Percentiles rank a stretch among this genome's conserved stretches.
Evolutionary conservation across 1,139 yeast genomes (phyloP).

Genomic region (Taphrina flavorubra): DNA sequence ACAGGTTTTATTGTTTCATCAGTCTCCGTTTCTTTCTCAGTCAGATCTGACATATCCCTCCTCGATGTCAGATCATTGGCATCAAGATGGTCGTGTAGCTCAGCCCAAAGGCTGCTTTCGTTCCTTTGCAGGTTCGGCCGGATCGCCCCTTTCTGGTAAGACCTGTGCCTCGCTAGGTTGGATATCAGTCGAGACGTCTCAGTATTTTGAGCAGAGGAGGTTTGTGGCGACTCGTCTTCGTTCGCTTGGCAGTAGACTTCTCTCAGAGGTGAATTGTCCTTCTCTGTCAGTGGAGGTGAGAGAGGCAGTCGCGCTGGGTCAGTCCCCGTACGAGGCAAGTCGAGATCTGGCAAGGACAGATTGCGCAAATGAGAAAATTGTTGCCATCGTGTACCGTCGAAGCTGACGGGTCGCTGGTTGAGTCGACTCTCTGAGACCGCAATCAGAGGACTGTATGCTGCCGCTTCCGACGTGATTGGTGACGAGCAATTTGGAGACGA

Average conservation of each 20-base stretch:
- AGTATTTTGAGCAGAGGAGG: no score
- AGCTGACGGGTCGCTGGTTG: slow-evolving; percentile 14
- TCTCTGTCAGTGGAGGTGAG: slow-evolving; percentile 16
- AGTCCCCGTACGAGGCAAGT: neutral
- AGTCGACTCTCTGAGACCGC: neutral
- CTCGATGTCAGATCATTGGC: slow-evolving; percentile 7
- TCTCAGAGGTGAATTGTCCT: slow-evolving; percentile 1
- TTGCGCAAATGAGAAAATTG: neutral
- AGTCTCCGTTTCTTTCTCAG: neutral
- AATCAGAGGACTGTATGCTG: slow-evolving; percentile 5
- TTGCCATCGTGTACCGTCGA: slow-evolving; percentile 26
- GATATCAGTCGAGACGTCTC: neutral
- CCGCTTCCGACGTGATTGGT: neutral
- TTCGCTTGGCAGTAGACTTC: neutral
- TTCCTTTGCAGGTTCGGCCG: slow-evolving; percentile 13
- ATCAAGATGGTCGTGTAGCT: slow-evolving; percentile 11
- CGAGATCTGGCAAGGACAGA: slow-evolving; percentile 12
- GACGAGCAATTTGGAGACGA: slow-evolving; percentile 1
- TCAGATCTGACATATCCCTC: neutral
- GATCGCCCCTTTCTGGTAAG: neutral
- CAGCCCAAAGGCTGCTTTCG: slow-evolving; percentile 25
- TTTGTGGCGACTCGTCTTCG: neutral
- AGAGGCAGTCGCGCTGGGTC: neutral
- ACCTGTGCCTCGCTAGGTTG: neutral
- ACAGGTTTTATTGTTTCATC: neutral